Evolutionary conservation across 2,329 filamentous ascomycete genomes (phyloP).

Genomic region (Bipolaris victoriae): DNA sequence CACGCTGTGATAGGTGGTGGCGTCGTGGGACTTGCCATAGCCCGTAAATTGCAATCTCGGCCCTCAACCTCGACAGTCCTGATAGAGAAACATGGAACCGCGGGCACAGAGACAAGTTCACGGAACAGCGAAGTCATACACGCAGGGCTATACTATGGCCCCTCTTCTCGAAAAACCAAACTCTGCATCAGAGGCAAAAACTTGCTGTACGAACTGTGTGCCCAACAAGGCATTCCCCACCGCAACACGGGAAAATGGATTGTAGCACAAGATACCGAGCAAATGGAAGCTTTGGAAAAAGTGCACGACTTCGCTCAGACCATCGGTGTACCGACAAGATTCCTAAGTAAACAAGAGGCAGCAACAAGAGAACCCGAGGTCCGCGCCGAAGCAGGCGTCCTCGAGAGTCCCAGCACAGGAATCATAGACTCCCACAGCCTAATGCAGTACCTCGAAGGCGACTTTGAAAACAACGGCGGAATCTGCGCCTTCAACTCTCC

Average conservation of each 20-base stretch:
- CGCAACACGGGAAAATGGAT: conserved; percentile 90
- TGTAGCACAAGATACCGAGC: conserved; percentile 78
- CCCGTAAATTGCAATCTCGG: conserved; percentile 70
- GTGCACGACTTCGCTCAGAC: conserved; percentile 61
- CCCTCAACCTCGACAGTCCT: conserved; percentile 72
- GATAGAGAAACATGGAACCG: conserved; percentile 76
- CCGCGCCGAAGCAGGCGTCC: conserved; percentile 70
- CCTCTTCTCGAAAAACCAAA: conserved; percentile 75
- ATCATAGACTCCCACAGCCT: conserved; percentile 87
- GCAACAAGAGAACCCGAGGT: conserved; percentile 74
- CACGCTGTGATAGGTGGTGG: conserved; percentile 72
- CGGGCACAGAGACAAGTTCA: conserved; percentile 85
- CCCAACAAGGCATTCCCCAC: conserved; percentile 69
- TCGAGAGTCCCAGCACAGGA: conserved; percentile 86
- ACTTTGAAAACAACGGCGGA: conserved; percentile 78
- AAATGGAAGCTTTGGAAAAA: conserved; percentile 68
- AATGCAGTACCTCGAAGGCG: conserved; percentile 80
- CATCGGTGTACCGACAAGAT: conserved; percentile 72
- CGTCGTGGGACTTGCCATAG: conserved; percentile 80
- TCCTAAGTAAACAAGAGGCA: conserved; percentile 70
- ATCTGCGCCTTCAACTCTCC: conserved; percentile 71
- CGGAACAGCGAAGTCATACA: conserved; percentile 97
- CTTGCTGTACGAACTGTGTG: conserved; percentile 80
- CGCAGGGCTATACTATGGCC: conserved; percentile 89
- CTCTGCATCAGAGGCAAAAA: conserved; percentile 81